Base-by-base conservation (phyloP, 257 asterid genomes). In the Solanum gracilifrons region DNA sequence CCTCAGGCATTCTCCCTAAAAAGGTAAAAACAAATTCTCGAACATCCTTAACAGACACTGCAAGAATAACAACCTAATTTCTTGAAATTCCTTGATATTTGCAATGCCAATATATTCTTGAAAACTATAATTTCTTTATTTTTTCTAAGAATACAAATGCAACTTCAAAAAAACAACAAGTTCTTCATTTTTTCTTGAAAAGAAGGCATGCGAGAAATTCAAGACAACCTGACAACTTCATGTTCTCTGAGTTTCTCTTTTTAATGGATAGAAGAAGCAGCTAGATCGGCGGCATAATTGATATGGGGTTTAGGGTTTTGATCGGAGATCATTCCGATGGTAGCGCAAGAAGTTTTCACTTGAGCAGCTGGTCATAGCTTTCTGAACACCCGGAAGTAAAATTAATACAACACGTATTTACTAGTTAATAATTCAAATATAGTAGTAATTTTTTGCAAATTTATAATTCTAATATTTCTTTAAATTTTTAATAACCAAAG, bases 1-100 rank as follows among this genome's bases (percentile, higher is more conserved):
- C 92, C 93, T 95, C 95, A 3, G 98, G 97, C 95, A 96, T 90
- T 77, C 93, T 87, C 60, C 84, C 90, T 82, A 55, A 41, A 69
- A 37, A 18, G 41, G 83, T 64, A 74, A 60, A 73, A 75, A 27
- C 18, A 46, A 85, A 75, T 68, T 74, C 72, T 41, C 82, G 75
- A 39, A 79, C 68, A 39, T 43, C 48, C 31, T 18, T 36, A 35
- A 74, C 51, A 35, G 6, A 21, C 18, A 5, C 51, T 21, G 31
- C 9, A 20, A 23, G 51, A 36, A 74, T 37, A 37, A 36, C 82
- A 74, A 10, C 20, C 13, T 35, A 35, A 18, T 32, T 74, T 74
- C 51, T 74, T 74, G 51, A 75, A 74, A 10, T 74, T 36, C 48
- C 29, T 73, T 73, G 37, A 20, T 20, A 35, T 21, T 25, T 72